Percentiles rank a stretch among this genome's conserved stretches.
phyloP scores from a whole-genome alignment of 148 eudicot genomes.

The Rhododendron ovatum region DNA sequence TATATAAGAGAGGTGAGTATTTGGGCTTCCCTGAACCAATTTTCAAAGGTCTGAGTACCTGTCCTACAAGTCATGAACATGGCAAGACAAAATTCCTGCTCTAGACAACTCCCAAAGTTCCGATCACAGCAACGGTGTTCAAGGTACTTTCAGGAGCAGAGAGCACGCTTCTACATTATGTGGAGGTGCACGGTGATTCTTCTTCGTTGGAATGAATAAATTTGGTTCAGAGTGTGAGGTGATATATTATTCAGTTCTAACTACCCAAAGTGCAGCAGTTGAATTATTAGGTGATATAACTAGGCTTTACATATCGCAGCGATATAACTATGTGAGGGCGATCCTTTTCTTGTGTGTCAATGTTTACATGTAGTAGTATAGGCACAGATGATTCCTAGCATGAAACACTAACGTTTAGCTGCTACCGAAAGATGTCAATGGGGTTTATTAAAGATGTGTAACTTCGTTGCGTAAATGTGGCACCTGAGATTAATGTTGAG shows the following conservation, averaged over 20 bases:
- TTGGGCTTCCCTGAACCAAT: neutral
- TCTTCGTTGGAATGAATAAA: conserved; percentile 15
- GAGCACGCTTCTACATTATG: conserved; percentile 26
- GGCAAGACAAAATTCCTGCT: neutral
- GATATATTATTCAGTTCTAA: neutral
- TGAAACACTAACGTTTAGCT: neutral
- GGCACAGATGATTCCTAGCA: neutral
- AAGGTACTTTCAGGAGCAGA: conserved; percentile 24
- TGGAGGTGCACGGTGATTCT: conserved; percentile 34
- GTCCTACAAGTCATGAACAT: neutral
- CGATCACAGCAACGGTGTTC: conserved; percentile 18
- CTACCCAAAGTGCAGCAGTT: neutral
- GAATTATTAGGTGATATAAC: neutral
- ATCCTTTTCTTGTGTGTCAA: neutral
- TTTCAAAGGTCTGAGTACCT: neutral
- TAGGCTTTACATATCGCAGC: neutral
- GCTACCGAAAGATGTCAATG: neutral
- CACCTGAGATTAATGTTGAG: neutral
- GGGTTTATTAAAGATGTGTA: neutral
- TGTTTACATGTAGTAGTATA: neutral
- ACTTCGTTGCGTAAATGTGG: neutral
- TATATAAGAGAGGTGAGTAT: neutral
- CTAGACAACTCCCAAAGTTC: conserved; percentile 4
- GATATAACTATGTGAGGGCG: neutral
- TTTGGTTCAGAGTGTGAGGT: no score